These are phyloP conservation scores for Zasmidium cellare DNA, from an alignment of 2,329 filamentous ascomycete species.

Conservation along the genomic window DNA sequence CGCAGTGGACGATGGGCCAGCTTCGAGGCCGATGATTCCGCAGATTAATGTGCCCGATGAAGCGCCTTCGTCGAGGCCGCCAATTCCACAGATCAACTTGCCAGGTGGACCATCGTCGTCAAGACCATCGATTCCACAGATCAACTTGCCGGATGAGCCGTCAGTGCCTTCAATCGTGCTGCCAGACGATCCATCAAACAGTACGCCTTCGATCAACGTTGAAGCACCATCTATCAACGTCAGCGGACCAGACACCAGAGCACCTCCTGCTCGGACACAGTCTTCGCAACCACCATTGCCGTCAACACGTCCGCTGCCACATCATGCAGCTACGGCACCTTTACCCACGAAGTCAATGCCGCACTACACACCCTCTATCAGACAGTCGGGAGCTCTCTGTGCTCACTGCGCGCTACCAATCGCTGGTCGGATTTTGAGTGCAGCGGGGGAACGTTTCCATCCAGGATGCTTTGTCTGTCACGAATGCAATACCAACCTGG, in stretches of 20 bases:
- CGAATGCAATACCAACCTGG: slow-evolving; percentile 81
- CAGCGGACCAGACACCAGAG: slow-evolving; percentile 14
- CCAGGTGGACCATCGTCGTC: slow-evolving; percentile 41
- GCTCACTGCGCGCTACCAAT: slow-evolving; percentile 83
- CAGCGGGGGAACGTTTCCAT: slow-evolving; percentile 82
- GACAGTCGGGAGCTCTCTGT: slow-evolving; percentile 69
- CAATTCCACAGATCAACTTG: slow-evolving; percentile 54
- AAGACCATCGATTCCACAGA: slow-evolving; percentile 45
- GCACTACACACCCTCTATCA: slow-evolving; percentile 47
- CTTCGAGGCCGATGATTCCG: slow-evolving; percentile 38
- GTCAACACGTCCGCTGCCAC: slow-evolving; percentile 46
- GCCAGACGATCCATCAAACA: slow-evolving; percentile 33
- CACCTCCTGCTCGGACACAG: slow-evolving; percentile 23
- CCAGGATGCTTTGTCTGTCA: slow-evolving; percentile 91
- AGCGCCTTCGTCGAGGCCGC: no score
- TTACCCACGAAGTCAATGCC: slow-evolving; percentile 38
- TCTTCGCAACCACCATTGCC: slow-evolving; percentile 45
- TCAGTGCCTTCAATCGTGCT: slow-evolving; percentile 30
- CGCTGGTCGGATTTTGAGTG: slow-evolving; percentile 83
- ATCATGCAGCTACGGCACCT: slow-evolving; percentile 33
- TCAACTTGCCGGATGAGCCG: slow-evolving; percentile 51
- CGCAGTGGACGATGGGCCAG: slow-evolving; percentile 15
- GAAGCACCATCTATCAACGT: slow-evolving; percentile 23
- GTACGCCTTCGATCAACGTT: slow-evolving; percentile 18
- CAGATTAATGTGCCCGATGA: slow-evolving; percentile 54